Evolutionary conservation across 2,329 filamentous ascomycete species (phyloP).

Genomic region (Exophiala xenobiotica): DNA sequence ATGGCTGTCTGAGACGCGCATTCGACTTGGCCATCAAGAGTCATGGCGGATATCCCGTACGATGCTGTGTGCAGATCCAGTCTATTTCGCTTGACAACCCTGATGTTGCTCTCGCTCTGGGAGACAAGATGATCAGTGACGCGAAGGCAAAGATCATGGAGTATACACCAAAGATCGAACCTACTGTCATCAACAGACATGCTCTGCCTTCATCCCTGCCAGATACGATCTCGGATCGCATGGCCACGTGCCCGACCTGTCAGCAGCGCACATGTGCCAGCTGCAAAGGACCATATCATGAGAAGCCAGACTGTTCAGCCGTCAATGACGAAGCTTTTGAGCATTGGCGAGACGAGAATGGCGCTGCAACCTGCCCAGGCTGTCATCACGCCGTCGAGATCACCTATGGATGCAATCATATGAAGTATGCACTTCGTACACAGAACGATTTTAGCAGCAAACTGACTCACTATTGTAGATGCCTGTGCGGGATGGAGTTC

Average conservation of each 20-base stretch:
- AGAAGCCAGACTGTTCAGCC: constrained; percentile 34
- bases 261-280: constrained; percentile 45
- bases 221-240: constrained; percentile 33
- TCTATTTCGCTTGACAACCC: constrained; percentile 5
- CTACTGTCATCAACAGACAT: constrained; percentile 51
- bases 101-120: constrained; percentile 1
- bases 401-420: constrained; percentile 36
- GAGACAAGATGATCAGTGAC: constrained; percentile 1
- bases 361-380: constrained; percentile 73
- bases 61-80: constrained; percentile 10
- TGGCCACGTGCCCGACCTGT: constrained; percentile 50
- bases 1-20: constrained; percentile 6
- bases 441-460: no score
- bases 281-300: constrained; percentile 52
- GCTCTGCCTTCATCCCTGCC: constrained; percentile 50
- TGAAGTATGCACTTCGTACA: constrained; percentile 35
- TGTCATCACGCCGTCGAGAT: constrained; percentile 59
- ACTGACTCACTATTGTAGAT: no score
- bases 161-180: constrained; percentile 48
- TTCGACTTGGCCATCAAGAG: constrained; percentile 14
- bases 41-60: constrained; percentile 13
- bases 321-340: constrained; percentile 39
- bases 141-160: constrained; percentile 52
- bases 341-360: constrained; percentile 63
- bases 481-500: constrained; percentile 34